phyloP scores from a whole-genome alignment of 495 filamentous ascomycete species.

The Penicillium arizonense region DNA sequence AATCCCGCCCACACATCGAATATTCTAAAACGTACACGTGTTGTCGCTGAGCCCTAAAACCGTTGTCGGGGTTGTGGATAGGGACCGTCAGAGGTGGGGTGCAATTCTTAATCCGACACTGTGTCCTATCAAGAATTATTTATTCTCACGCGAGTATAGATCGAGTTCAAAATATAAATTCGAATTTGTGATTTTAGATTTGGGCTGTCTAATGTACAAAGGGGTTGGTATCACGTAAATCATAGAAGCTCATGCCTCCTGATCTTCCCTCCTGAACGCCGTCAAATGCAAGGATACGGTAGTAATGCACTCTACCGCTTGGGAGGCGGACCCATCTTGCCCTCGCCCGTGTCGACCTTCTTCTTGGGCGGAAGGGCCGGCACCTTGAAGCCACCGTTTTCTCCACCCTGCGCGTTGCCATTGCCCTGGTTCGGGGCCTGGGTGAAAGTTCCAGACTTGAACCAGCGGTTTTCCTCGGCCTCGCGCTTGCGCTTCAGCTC shows the following conservation, averaged over 20 bases:
- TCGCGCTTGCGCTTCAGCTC: conserved; percentile 82
- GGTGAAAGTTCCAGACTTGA: conserved; percentile 93
- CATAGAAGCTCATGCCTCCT: conserved; percentile 4
- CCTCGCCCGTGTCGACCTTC: conserved; percentile 42
- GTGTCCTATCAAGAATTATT: no score
- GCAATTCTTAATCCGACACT: no score
- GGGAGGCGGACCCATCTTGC: conserved; percentile 45
- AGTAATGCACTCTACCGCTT: conserved; percentile 25
- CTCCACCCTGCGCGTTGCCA: conserved; percentile 19
- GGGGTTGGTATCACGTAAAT: conserved; percentile 21
- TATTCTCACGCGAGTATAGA: no score
- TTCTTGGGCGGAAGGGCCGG: conserved; percentile 46
- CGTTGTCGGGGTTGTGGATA: not conserved
- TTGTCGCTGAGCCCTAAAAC: not conserved
- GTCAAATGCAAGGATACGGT: conserved; percentile 16
- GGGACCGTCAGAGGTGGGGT: no score
- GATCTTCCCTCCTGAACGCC: conserved; percentile 16
- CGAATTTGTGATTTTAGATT: not conserved
- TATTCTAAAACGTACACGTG: not conserved
- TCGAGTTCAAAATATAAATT: not conserved
- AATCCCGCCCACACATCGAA: not conserved
- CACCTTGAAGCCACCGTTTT: conserved; percentile 51
- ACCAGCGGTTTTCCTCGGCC: conserved; percentile 93
- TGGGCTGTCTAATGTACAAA: conserved; percentile 14
- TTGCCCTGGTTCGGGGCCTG: conserved; percentile 64